phyloP scores from a whole-genome alignment of 345 rosid genomes.

The Eucalyptus guilfoylei region DNA sequence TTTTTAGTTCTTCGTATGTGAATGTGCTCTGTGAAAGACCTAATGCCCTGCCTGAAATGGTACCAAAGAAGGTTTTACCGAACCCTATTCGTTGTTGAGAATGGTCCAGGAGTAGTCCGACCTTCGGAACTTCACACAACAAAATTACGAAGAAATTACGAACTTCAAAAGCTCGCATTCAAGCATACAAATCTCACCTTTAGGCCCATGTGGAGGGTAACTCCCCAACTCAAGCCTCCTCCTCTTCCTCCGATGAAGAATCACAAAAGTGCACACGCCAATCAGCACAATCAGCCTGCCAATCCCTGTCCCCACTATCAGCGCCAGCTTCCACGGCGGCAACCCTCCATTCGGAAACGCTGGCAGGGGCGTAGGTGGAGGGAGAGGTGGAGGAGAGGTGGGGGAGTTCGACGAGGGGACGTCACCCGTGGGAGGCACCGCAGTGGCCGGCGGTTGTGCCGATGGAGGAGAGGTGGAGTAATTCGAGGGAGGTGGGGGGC shows the following conservation, averaged over 20 bases:
- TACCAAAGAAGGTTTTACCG: neutral
- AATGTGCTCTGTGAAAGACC: neutral
- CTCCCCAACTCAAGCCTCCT: neutral
- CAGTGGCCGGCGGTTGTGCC: neutral
- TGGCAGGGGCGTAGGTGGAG: too few species aligned
- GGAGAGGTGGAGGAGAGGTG: neutral
- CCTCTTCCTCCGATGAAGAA: conserved; percentile 5
- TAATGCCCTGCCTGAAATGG: neutral
- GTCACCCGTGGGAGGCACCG: neutral
- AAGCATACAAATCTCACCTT: neutral
- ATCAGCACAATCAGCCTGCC: conserved; percentile 10
- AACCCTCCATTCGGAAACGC: neutral
- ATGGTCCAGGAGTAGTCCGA: neutral
- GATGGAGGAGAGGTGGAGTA: accelerated
- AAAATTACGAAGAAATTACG: too few species aligned
- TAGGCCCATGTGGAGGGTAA: neutral
- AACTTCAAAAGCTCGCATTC: neutral
- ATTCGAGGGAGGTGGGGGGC: accelerated
- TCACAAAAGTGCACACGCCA: neutral
- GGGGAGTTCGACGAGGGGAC: neutral
- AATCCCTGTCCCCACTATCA: conserved; percentile 4
- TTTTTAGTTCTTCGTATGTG: neutral
- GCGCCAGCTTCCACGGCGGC: conserved; percentile 9
- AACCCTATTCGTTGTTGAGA: neutral
- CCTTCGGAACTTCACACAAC: neutral